Evolutionary conservation across 2,329 filamentous ascomycete genomes (phyloP), one percentile per base, ranked within the genome.

Genomic region (Thermothelomyces thermophilus): DNA sequence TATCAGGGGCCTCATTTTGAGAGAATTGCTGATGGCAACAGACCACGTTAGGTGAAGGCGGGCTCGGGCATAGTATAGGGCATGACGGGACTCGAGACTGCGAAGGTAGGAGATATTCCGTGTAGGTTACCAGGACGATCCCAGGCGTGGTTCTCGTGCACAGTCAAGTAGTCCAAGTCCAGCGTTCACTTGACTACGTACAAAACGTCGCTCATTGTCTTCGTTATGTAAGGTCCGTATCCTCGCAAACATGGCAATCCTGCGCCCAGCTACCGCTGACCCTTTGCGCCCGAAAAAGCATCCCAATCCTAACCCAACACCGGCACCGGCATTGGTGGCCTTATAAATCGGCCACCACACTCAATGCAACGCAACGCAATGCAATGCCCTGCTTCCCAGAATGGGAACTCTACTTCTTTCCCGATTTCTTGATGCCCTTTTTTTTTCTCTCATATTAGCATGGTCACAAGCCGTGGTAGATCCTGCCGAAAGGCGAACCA

Each of bases 401-500:
- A 8, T 1, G 9, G 24, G 6, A 5, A n/a, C n/a, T 45, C 72
- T 78, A 95, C 84, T 96, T 95, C 86, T 96, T 95, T 70, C 90
- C 90, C 55, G 87, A 93, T 82, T 95, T 96, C 84, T 96, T 96
- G 76, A 97, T 95, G 56, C 89, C 90, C 72, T 94, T n/a, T 14
- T 6, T 72, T 94, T n/a, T 14, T 6, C 17, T 11, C 19, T 1
- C 31, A n/a, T 31, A 36, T 49, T 46, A 49, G 46, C 9, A 14
- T 26, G 5, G 10, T 6, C 8, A 14, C 2, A 19, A 5, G 24
- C 5, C 9, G 24, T 9, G 24, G 33, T 31, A 3, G 2, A 31
- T 9, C 14, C 2, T 14, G 30, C 30, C 9, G 30, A 14, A 14
- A 31, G 14, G 13, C 8, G 30, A 31, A 31, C 9, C 9, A 34